Percentiles rank a stretch among this genome's conserved stretches.
phyloP scores from a whole-genome alignment of 2,329 filamentous ascomycete species.

The Cladophialophora carrionii region DNA sequence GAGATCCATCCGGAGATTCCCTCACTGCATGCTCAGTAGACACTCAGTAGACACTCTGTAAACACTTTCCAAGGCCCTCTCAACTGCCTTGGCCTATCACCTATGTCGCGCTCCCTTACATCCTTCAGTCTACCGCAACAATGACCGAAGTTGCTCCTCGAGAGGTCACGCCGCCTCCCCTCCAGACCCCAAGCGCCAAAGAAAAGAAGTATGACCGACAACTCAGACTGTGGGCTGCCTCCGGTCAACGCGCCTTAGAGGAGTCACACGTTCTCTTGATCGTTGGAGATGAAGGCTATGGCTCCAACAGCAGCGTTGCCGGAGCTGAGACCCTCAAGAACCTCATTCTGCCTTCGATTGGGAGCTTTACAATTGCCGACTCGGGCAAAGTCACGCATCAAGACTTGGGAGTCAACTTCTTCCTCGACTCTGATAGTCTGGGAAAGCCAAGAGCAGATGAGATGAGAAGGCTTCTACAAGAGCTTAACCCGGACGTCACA shows the following conservation, averaged over 20 bases:
- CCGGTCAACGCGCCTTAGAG: constrained; percentile 86
- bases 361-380: constrained; percentile 88
- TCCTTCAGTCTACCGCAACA: neutral
- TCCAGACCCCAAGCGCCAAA: constrained; percentile 62
- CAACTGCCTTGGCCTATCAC: neutral
- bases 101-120: constrained; percentile 1
- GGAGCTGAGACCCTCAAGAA: constrained; percentile 95
- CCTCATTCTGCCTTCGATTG: constrained; percentile 90
- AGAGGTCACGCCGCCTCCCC: constrained; percentile 48
- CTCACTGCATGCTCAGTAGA: neutral
- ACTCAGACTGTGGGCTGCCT: constrained; percentile 91
- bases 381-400: constrained; percentile 73
- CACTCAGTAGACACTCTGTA: neutral
- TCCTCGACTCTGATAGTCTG: constrained; percentile 77
- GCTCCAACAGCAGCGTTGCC: constrained; percentile 58
- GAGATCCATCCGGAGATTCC: neutral
- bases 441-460: constrained; percentile 78
- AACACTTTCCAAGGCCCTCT: neutral
- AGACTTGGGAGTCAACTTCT: constrained; percentile 96
- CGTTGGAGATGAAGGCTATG: constrained; percentile 58
- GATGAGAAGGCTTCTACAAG: constrained; percentile 74
- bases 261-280: constrained; percentile 87
- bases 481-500: constrained; percentile 90
- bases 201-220: constrained; percentile 90
- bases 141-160: constrained; percentile 36